These are phyloP conservation scores for Solanum pinnatisectum DNA, from an alignment of 257 asterid species.

Conservation along the genomic window DNA sequence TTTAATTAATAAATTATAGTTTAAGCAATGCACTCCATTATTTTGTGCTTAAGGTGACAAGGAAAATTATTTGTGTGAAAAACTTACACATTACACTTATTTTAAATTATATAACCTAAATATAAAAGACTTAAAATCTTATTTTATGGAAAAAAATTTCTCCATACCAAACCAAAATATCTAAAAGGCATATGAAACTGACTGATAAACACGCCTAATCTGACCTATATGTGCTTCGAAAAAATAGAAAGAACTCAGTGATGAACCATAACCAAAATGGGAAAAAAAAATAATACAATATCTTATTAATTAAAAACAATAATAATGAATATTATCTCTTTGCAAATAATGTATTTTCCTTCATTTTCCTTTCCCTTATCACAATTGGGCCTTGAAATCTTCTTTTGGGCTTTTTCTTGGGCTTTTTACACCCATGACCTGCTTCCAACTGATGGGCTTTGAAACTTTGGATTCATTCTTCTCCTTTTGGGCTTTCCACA, in stretches of 20 bases:
- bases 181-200: not conserved
- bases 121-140: not conserved
- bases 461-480: not conserved
- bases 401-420: not conserved
- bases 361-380: not conserved
- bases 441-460: not conserved
- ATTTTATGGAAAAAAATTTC: not conserved
- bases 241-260: not conserved
- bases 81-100: not conserved
- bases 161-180: not conserved
- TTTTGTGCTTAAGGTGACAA: too few species aligned
- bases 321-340: not conserved
- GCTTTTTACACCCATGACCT: not conserved
- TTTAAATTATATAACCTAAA: not conserved
- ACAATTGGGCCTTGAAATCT: not conserved
- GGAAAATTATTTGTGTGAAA: not conserved
- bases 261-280: not conserved
- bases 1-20: not conserved
- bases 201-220: not conserved
- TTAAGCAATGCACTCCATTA: not conserved
- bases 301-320: not conserved
- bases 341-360: not conserved
- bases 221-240: not conserved
- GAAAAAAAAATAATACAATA: not conserved
- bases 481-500: slow-evolving; percentile 64